A percentile compares a stretch with the other conserved stretches of the same genome.
phyloP scores from a whole-genome alignment of 2,329 filamentous ascomycete species.

The Cordyceps cateniannulata region DNA sequence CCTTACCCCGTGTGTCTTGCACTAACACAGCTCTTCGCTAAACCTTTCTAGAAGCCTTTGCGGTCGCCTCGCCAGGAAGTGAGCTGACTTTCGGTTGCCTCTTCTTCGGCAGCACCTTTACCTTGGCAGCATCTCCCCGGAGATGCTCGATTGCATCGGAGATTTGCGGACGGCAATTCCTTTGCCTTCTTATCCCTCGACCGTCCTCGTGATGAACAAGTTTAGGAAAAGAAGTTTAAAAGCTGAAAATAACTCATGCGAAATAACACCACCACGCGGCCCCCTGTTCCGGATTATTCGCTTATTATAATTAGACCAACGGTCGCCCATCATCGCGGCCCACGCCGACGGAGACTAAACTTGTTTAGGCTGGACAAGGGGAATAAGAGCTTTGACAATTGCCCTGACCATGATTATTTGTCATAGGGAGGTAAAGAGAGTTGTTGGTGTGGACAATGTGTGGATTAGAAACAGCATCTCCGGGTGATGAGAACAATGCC shows the following conservation, averaged over 20 bases:
- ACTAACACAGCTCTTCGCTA: not conserved
- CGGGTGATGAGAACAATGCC: not conserved
- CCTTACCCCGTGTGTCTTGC: not conserved
- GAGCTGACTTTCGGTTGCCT: not conserved
- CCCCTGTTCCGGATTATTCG: not conserved
- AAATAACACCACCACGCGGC: not conserved
- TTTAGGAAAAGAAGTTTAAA: not conserved
- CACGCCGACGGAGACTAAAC: conserved; percentile 5
- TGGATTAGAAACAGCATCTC: not conserved
- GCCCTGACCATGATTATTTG: not conserved
- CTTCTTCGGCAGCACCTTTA: not conserved
- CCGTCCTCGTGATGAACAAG: not conserved
- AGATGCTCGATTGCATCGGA: conserved; percentile 1
- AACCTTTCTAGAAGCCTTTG: not conserved
- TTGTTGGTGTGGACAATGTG: not conserved
- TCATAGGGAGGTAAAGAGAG: not conserved
- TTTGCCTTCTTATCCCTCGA: not conserved
- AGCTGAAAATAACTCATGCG: not conserved
- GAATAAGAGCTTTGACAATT: not conserved
- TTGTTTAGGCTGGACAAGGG: not conserved
- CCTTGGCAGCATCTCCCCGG: not conserved
- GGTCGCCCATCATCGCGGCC: not conserved
- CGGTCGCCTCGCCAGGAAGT: not conserved
- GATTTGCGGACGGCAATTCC: not conserved
- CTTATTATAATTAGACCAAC: not conserved